Evolutionary conservation across 73 alveolate genomes (phyloP), one percentile per base, ranked within the genome.

Genomic region (Halteria grandinella): DNA sequence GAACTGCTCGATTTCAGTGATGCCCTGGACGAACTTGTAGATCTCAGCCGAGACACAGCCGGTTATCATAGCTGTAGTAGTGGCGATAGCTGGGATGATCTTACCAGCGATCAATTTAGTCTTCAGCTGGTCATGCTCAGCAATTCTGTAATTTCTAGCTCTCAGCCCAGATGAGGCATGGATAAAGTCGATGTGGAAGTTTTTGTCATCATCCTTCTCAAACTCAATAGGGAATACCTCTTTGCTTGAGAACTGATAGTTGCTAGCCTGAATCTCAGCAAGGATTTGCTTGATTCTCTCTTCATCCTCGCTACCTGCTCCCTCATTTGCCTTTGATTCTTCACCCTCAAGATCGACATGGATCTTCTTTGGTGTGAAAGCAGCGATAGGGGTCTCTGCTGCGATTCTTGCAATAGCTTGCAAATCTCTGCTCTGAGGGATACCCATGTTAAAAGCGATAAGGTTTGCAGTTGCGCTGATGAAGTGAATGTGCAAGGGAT

Each of bases 31-130:
- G 52, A 48, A 55, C 63, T 90, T 92, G 78, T 71, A 78, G 81
- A 89, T 74, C 55, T 88, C 95, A 47, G 76, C 75, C 31, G 95
- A 78, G 7, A 93, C 99, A 58, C 93, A 80, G 10, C 99, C 99
- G 17, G 98, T 93, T 64, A 94, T 90, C 94, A 97, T 93, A n/a
- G 99, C 99, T 39, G 99, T 97, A 21, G 99, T 97, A 40, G 99
- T 96, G 33, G 99, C 99, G 29, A 97, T 94, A 43, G 99, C 99
- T 25, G 99, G 99, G 69, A 97, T 95, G 66, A 97, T 97, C 90
- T 97, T 97, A 18, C 99, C 99, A 11, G 98, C 98, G n/a, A 94
- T 94, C 93, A 94, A 72, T 86, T 96, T 96, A 24, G 96, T 81
- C 88, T 95, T 93, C 79, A 75, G 71, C 34, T 89, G 74, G 54